Evolutionary conservation across 352 stramenopile species (phyloP), one percentile per base, ranked within the genome.

Genomic region (Pythium sukuiense): DNA sequence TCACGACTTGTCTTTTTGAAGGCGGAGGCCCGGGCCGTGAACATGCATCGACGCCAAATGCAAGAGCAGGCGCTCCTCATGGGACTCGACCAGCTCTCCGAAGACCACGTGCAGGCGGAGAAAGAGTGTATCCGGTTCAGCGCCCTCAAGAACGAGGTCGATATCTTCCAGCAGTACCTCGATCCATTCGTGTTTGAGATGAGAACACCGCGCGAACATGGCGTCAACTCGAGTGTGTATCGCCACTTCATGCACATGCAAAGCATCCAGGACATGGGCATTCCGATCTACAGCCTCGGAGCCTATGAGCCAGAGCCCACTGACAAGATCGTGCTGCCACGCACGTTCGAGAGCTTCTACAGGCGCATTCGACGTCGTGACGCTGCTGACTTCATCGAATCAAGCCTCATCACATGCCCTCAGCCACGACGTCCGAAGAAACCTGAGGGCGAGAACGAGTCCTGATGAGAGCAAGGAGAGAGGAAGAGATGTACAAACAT

Each of bases 131-230:
- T 92, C 32, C 81, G 77, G 12, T 89, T 86, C 56, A 73, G 87
- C 46, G 85, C 80, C 2, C 69, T 92, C 33, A 87, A 89, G 69
- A 89, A 91, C 67, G 83, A 94, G 45, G 73, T 92, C 46, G 82
- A 90, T 46, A 87, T 89, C 58, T 89, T 92, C 69, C 85, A 94
- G 65, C 81, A 93, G 63, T 77, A 80, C 61, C 59, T 92, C 16
- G 76, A 87, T 48, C 81, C 79, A 6, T 92, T 90, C 35, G 70
- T 90, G 54, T 88, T 87, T 52, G 71, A 81, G 54, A 89, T 87
- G 54, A 71, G 65, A 6, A 74, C 80, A 1, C 52, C 74, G 20
- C 83, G 60, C 39, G 83, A 92, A 50, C 76, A 81, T 35, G 67
- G 83, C 45, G 74, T 88, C 45, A 72, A 81, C 62, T 90, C 83